These are phyloP conservation scores for Lentinula lateritia DNA, from an alignment of 768 basidiomycete genomes.

Conservation along the genomic window DNA sequence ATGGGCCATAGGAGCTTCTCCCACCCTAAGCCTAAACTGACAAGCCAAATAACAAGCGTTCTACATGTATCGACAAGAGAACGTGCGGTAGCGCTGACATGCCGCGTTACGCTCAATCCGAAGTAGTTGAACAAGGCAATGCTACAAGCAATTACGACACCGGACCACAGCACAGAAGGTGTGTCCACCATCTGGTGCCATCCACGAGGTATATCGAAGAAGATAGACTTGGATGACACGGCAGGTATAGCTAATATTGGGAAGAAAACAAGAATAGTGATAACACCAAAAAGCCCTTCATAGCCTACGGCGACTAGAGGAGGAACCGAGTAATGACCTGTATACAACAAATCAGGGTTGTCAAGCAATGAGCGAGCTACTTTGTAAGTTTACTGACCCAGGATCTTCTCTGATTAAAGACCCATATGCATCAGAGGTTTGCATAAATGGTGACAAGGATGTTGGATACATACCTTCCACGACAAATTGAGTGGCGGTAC, in stretches of 20 bases:
- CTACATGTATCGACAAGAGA: constrained; percentile 92
- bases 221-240: constrained; percentile 55
- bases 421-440: background rate
- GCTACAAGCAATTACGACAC: constrained; percentile 65
- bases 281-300: constrained; percentile 87
- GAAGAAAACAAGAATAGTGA: constrained; percentile 74
- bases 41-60: constrained; percentile 92
- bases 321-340: constrained; percentile 69
- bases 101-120: constrained; percentile 86
- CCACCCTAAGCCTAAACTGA: constrained; percentile 89
- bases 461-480: constrained; percentile 51
- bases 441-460: background rate
- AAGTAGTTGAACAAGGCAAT: constrained; percentile 88
- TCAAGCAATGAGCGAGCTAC: background rate
- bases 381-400: constrained; percentile 38
- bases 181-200: constrained; percentile 85
- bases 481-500: constrained; percentile 89
- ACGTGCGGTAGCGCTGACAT: constrained; percentile 89
- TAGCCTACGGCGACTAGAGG: constrained; percentile 92
- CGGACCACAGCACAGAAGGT: constrained; percentile 62
- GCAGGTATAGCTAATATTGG: constrained; percentile 74
- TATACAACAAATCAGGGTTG: background rate
- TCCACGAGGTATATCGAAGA: constrained; percentile 87
- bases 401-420: constrained; percentile 68
- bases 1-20: constrained; percentile 79